Percentiles rank a stretch among this genome's conserved stretches.
phyloP scores from a whole-genome alignment of 306 rosid species.

The Pterocarpus macrocarpus region DNA sequence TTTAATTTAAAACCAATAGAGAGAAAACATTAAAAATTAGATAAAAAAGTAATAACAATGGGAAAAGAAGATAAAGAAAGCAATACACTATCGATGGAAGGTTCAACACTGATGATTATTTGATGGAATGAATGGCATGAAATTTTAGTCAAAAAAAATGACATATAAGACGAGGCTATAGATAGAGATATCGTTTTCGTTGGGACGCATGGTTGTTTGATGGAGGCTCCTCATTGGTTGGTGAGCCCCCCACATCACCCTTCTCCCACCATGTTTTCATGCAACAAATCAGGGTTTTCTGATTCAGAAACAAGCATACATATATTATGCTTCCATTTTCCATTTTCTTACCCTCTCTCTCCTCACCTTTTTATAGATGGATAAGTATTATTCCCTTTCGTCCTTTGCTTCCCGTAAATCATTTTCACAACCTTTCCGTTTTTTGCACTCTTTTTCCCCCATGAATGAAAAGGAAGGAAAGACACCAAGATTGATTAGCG shows the following conservation, averaged over 20 bases:
- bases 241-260: conserved; percentile 48
- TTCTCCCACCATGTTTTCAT: conserved; percentile 60
- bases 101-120: not conserved
- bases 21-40: not conserved
- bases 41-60: not conserved
- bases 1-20: not conserved
- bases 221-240: conserved; percentile 64
- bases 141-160: conserved; percentile 35
- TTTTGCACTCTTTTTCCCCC: conserved; percentile 40
- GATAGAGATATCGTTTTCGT: conserved; percentile 42
- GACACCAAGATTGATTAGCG: not conserved
- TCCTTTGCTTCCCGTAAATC: conserved; percentile 44
- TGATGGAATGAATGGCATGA: not conserved
- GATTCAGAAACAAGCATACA: conserved; percentile 53
- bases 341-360: not conserved
- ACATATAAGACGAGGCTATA: conserved; percentile 51
- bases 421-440: conserved; percentile 45
- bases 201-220: conserved; percentile 47
- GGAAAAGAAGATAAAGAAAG: not conserved
- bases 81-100: not conserved
- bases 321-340: not conserved
- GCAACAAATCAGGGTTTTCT: conserved; percentile 69
- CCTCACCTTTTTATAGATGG: not conserved
- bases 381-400: conserved; percentile 20
- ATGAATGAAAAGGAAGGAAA: conserved; percentile 11